Conservation (phyloP, 2,329 filamentous ascomycete genomes). For the Lecanoromycetidae sp. region DNA sequence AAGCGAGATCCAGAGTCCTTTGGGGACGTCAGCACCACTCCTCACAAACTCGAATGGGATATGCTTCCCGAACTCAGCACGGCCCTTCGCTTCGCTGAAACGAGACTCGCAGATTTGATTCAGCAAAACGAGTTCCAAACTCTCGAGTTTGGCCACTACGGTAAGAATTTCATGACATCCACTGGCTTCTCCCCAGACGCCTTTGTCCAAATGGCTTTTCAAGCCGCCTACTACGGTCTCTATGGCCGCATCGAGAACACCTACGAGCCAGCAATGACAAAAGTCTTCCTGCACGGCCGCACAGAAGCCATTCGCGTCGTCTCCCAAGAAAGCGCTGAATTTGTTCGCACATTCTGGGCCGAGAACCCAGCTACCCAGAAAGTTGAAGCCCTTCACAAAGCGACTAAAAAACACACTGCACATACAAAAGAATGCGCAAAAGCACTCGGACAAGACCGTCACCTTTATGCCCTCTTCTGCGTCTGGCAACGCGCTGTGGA, state of each 20-base stretch:
- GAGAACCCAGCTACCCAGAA: constrained; percentile 75
- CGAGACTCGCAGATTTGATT: constrained; percentile 82
- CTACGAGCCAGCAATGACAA: constrained; percentile 98
- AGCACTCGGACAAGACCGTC: constrained; percentile 80
- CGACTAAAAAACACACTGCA: constrained; percentile 68
- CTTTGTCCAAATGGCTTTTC: constrained; percentile 98
- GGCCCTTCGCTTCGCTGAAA: constrained; percentile 89
- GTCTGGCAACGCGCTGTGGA: constrained; percentile 88
- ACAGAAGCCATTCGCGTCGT: constrained; percentile 89
- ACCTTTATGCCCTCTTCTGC: constrained; percentile 86
- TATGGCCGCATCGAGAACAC: constrained; percentile 90
- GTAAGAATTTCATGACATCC: constrained; percentile 94
- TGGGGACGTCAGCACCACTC: constrained; percentile 83
- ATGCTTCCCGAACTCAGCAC: constrained; percentile 87
- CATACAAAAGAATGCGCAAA: constrained; percentile 78
- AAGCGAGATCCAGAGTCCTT: constrained; percentile 87
- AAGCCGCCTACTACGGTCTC: constrained; percentile 87
- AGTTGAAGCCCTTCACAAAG: constrained; percentile 70
- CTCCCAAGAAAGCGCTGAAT: constrained; percentile 69
- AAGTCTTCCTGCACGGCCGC: constrained; percentile 79
- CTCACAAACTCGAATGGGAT: constrained; percentile 95
- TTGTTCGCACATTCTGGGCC: constrained; percentile 88
- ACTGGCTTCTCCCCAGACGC: constrained; percentile 96
- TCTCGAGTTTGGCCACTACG: constrained; percentile 76
- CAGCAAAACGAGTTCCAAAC: constrained; percentile 94